Evolutionary conservation across 2,329 filamentous ascomycete species (phyloP).

Genomic region (Cladosporium sp.): DNA sequence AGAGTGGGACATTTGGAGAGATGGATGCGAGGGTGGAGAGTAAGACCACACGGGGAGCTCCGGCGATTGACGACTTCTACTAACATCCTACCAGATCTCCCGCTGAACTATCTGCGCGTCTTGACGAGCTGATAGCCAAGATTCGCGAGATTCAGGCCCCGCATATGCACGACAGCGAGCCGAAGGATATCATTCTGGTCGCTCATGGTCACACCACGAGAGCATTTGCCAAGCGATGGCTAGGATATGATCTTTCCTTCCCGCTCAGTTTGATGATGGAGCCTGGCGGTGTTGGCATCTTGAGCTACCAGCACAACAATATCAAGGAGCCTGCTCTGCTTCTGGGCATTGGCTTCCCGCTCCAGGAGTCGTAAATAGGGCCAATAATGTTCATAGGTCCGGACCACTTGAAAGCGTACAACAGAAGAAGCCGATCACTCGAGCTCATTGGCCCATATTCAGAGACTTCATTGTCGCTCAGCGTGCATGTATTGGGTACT

Average conservation of each 20-base stretch:
- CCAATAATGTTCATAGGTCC: too few species aligned
- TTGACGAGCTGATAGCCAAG: conserved; percentile 69
- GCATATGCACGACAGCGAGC: conserved; percentile 39
- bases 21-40: conserved; percentile 83
- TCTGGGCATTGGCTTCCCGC: conserved; percentile 65
- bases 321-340: conserved; percentile 76
- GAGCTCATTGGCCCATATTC: too few species aligned
- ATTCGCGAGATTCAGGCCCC: conserved; percentile 61
- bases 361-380: conserved; percentile 13
- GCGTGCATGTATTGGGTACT: too few species aligned
- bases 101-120: conserved; percentile 62
- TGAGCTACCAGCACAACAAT: conserved; percentile 78
- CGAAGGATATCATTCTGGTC: conserved; percentile 68
- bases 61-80: not conserved
- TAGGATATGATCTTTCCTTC: conserved; percentile 61
- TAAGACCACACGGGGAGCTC: conserved; percentile 38
- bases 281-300: conserved; percentile 75
- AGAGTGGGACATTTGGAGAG: conserved; percentile 82
- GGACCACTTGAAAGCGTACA: too few species aligned
- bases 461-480: too few species aligned
- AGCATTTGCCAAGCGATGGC: conserved; percentile 82
- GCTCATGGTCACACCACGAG: conserved; percentile 82
- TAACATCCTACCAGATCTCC: conserved; percentile 50
- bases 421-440: too few species aligned
- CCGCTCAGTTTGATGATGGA: conserved; percentile 72